phyloP scores from a whole-genome alignment of 441 rosid genomes.

The Corymbia calophylla region DNA sequence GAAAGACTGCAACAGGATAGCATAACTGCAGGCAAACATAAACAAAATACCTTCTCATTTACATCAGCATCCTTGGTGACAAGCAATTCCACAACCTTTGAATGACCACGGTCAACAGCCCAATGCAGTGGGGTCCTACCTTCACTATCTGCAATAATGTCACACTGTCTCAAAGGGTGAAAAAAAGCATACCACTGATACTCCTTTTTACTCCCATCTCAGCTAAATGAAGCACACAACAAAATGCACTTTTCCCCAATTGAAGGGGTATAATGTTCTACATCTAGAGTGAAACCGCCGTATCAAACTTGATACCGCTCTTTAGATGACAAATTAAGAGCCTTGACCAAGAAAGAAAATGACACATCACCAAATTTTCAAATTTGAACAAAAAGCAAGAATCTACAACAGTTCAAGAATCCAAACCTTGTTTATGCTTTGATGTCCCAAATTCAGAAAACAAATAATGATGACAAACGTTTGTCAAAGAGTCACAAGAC shows the following conservation, averaged over 20 bases:
- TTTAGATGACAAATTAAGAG: not conserved
- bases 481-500: not conserved
- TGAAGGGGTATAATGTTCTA: not conserved
- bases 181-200: not conserved
- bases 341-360: not conserved
- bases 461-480: not conserved
- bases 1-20: not conserved
- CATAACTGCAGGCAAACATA: not conserved
- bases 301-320: not conserved
- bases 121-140: slow-evolving; percentile 93
- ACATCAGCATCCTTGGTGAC: slow-evolving; percentile 60
- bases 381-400: not conserved
- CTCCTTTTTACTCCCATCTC: not conserved
- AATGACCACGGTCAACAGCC: slow-evolving; percentile 97
- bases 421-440: not conserved
- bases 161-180: slow-evolving; percentile 1
- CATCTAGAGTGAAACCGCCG: not conserved
- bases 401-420: not conserved
- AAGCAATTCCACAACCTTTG: slow-evolving; percentile 43
- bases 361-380: not conserved
- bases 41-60: slow-evolving; percentile 58
- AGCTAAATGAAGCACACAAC: not conserved
- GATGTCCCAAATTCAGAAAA: not conserved
- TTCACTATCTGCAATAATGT: slow-evolving; percentile 70
- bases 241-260: not conserved